phyloP scores from a whole-genome alignment of 1,284 basidiomycete genomes.

The Salmacisia buchloeana region DNA sequence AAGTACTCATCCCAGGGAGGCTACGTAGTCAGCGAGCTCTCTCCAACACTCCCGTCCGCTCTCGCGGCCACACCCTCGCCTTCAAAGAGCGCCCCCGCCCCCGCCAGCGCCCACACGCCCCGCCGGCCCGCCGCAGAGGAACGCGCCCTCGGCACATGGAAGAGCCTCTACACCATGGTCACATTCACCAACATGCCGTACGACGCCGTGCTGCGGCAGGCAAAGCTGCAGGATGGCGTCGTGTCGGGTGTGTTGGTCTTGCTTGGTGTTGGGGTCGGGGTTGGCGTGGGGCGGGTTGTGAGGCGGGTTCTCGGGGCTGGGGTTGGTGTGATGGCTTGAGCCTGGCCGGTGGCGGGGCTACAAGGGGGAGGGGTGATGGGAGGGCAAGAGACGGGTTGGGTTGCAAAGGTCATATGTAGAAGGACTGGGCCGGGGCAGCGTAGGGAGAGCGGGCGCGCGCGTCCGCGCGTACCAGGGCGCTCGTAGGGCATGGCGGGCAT shows the following conservation, averaged over 20 bases:
- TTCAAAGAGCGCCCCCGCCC: not conserved
- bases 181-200: conserved; percentile 95
- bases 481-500: too few relatives aligned
- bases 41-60: not conserved
- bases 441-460: too few relatives aligned
- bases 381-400: too few relatives aligned
- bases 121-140: not conserved
- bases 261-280: not conserved
- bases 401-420: too few relatives aligned
- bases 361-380: too few relatives aligned
- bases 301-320: too few relatives aligned
- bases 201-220: conserved; percentile 64
- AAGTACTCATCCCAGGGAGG: too few relatives aligned
- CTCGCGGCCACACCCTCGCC: not conserved
- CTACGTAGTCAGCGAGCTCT: too few relatives aligned
- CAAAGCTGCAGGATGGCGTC: conserved; percentile 57
- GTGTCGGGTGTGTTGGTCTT: not conserved
- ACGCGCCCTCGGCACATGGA: conserved; percentile 62
- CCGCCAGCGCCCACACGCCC: not conserved
- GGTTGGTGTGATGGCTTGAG: too few relatives aligned
- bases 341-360: too few relatives aligned
- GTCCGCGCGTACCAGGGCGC: too few relatives aligned
- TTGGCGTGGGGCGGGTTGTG: not conserved
- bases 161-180: conserved; percentile 91
- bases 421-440: too few relatives aligned